phyloP scores from a whole-genome alignment of 768 basidiomycete species.

The Mycena venus region DNA sequence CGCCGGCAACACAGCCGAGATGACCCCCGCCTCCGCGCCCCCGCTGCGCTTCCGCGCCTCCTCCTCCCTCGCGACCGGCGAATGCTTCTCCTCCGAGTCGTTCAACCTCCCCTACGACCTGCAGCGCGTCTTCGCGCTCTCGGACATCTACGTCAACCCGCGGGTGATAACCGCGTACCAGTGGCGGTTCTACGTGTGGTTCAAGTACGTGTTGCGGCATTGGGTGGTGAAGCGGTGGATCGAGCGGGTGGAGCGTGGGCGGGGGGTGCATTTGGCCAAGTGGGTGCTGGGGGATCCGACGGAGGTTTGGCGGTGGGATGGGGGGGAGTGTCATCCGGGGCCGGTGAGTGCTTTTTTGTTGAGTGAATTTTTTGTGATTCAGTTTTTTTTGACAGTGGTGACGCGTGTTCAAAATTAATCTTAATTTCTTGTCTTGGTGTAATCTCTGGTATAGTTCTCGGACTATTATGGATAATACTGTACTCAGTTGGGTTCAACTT shows the following conservation, averaged over 20 bases:
- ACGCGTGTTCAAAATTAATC: no score
- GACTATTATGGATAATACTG: no score
- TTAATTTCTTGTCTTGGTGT: no score
- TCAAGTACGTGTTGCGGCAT: constrained; percentile 51
- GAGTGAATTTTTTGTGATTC: no score
- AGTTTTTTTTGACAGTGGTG: no score
- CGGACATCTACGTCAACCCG: constrained; percentile 51
- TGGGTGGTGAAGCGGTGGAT: constrained; percentile 40
- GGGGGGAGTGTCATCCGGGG: neutral
- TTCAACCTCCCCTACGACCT: constrained; percentile 58
- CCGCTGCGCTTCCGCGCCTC: constrained; percentile 44
- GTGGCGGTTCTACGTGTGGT: constrained; percentile 49
- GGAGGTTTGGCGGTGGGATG: neutral
- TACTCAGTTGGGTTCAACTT: no score
- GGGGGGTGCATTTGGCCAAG: neutral
- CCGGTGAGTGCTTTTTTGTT: neutral
- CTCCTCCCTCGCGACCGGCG: constrained; percentile 28
- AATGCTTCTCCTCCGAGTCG: constrained; percentile 53
- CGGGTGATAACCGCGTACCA: constrained; percentile 51
- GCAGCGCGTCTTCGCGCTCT: constrained; percentile 50
- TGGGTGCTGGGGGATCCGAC: neutral
- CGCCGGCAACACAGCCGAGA: neutral
- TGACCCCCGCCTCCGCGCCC: constrained; percentile 44
- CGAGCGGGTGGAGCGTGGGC: neutral
- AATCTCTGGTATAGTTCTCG: no score